phyloP scores from a whole-genome alignment of 225 moss, liverwort and hornwort genomes.

The Antitrichia curtipendula region DNA sequence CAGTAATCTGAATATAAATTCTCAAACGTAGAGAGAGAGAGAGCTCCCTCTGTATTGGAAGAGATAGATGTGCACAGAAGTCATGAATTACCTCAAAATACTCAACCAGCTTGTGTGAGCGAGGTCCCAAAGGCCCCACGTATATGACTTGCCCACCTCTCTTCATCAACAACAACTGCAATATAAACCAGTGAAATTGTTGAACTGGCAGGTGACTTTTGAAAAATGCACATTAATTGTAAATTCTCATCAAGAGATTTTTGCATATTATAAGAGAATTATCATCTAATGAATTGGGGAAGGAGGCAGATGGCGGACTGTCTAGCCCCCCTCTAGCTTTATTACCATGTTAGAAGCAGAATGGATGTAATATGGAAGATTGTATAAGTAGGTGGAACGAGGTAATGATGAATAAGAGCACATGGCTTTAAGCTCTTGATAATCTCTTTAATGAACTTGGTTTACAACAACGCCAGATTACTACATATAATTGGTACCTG shows the following conservation, averaged over 20 bases:
- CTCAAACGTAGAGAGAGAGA: not conserved
- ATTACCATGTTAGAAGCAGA: not conserved
- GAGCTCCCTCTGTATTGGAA: too few relatives aligned
- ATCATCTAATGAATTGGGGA: too few relatives aligned
- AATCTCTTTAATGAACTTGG: not conserved
- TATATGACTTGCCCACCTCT: conserved; percentile 88
- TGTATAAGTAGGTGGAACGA: not conserved
- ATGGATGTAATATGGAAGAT: not conserved
- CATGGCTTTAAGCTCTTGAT: too few relatives aligned
- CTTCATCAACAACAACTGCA: conserved; percentile 67
- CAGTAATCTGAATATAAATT: not conserved
- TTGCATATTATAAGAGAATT: not conserved
- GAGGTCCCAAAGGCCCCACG: conserved; percentile 65
- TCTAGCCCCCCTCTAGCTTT: not conserved
- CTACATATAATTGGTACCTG: not conserved
- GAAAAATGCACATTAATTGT: not conserved
- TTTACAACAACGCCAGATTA: too few relatives aligned
- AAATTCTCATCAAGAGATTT: not conserved
- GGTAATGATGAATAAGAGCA: not conserved
- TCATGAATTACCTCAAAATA: conserved; percentile 55
- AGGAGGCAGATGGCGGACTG: not conserved
- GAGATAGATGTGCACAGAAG: not conserved
- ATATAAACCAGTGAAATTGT: not conserved
- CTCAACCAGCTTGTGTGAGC: conserved; percentile 63
- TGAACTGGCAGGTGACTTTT: not conserved